Conservation (phyloP, 2,329 filamentous ascomycete species). For the Colletotrichum costaricense region DNA sequence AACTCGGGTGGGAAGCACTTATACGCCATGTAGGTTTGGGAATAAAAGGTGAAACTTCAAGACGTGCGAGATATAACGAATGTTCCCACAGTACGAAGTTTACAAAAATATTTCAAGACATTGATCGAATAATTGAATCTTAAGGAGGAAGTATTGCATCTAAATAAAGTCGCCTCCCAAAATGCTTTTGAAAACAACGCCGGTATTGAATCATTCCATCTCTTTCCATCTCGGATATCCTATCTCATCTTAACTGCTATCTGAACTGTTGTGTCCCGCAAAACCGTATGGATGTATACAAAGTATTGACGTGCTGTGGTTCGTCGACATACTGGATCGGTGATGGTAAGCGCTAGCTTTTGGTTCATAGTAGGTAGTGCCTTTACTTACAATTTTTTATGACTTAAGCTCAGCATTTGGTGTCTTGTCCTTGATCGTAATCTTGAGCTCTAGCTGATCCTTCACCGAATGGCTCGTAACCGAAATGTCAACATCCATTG, state of each 20-base stretch:
- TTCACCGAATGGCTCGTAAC: constrained; percentile 10
- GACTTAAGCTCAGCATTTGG: background rate
- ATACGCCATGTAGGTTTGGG: no score
- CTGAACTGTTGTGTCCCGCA: no score
- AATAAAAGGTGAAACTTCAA: no score
- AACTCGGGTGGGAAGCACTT: no score
- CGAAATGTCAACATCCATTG: constrained; percentile 20
- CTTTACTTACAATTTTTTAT: background rate
- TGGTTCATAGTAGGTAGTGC: background rate
- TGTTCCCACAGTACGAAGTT: no score
- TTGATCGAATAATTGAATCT: background rate
- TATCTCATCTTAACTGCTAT: no score
- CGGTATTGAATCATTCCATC: background rate
- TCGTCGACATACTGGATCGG: background rate
- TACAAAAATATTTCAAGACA: fast-evolving
- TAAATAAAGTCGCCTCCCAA: background rate
- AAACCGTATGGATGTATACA: no score
- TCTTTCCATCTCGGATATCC: background rate
- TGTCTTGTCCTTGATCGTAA: constrained; percentile 12
- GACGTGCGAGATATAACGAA: fast-evolving
- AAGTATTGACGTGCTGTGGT: no score
- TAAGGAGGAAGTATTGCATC: background rate
- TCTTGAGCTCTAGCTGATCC: constrained; percentile 11
- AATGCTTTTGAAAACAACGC: background rate
- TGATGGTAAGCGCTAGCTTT: background rate